phyloP scores from a whole-genome alignment of 2,329 filamentous ascomycete species.

The Fusarium drepaniforme region DNA sequence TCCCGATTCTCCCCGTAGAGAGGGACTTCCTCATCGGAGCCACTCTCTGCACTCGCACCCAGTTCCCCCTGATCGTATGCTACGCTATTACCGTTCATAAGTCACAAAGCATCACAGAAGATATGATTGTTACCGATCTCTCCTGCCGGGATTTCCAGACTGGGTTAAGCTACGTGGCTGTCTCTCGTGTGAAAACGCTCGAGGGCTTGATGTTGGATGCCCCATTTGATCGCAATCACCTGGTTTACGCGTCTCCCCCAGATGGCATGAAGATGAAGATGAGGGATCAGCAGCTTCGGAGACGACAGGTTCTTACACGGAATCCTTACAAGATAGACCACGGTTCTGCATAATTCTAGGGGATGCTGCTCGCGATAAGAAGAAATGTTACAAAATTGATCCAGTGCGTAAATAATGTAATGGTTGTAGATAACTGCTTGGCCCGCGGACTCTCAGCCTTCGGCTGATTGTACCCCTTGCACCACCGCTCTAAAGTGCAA shows the following conservation, averaged over 20 bases:
- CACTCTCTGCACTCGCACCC: neutral
- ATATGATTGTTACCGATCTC: neutral
- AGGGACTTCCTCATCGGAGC: neutral
- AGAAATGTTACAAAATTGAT: neutral
- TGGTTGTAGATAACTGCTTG: neutral
- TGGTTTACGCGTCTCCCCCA: neutral
- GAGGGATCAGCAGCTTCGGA: neutral
- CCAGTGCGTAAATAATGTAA: neutral
- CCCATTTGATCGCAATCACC: neutral
- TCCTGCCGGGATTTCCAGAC: neutral
- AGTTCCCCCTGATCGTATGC: neutral
- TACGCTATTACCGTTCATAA: neutral
- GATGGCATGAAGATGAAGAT: neutral
- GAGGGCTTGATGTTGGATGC: neutral
- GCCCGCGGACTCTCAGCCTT: neutral
- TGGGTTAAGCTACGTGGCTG: neutral
- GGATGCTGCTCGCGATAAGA: no score
- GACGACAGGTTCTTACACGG: neutral
- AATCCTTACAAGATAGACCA: neutral
- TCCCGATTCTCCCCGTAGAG: neutral
- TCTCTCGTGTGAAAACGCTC: neutral
- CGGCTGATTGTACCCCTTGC: neutral
- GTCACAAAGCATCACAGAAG: neutral
- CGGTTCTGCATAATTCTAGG: no score
- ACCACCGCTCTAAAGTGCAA: neutral